phyloP scores from a whole-genome alignment of 352 stramenopile genomes.

The Phytophthora chlamydospora region DNA sequence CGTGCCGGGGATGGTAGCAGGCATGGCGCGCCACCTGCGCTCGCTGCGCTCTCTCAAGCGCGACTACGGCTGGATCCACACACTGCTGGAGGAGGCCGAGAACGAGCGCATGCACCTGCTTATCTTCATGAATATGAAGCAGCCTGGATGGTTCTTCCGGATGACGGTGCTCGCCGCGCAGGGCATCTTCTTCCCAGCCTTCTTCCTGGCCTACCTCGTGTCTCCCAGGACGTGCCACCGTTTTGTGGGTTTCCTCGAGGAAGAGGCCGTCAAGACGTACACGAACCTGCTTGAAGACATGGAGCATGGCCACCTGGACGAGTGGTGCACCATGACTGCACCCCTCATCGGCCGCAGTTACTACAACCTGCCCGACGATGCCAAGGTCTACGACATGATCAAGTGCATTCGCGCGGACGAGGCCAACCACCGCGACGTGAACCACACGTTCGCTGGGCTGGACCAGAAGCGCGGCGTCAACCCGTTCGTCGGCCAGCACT shows the following conservation, averaged over 20 bases:
- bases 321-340: conserved; percentile 66
- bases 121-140: conserved; percentile 91
- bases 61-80: conserved; percentile 91
- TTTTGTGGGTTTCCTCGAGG: conserved; percentile 92
- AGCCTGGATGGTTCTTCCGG: conserved; percentile 79
- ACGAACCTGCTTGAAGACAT: conserved; percentile 90
- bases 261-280: conserved; percentile 91
- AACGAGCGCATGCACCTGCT: conserved; percentile 95
- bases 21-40: conserved; percentile 76
- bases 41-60: conserved; percentile 79
- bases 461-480: conserved; percentile 45
- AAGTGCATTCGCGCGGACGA: conserved; percentile 87
- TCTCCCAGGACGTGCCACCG: conserved; percentile 86
- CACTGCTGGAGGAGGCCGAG: conserved; percentile 91
- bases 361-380: conserved; percentile 82
- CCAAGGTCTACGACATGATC: conserved; percentile 84
- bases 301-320: conserved; percentile 73
- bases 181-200: conserved; percentile 86
- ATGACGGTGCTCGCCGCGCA: conserved; percentile 77
- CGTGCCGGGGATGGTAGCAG: conserved; percentile 76
- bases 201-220: conserved; percentile 84
- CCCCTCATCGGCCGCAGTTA: conserved; percentile 81
- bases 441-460: conserved; percentile 67
- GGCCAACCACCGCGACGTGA: conserved; percentile 85
- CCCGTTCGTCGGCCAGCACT: conserved; percentile 29